These are phyloP conservation scores for Suillus ampliporus DNA, from an alignment of 768 basidiomycete genomes.

Conservation along the genomic window DNA sequence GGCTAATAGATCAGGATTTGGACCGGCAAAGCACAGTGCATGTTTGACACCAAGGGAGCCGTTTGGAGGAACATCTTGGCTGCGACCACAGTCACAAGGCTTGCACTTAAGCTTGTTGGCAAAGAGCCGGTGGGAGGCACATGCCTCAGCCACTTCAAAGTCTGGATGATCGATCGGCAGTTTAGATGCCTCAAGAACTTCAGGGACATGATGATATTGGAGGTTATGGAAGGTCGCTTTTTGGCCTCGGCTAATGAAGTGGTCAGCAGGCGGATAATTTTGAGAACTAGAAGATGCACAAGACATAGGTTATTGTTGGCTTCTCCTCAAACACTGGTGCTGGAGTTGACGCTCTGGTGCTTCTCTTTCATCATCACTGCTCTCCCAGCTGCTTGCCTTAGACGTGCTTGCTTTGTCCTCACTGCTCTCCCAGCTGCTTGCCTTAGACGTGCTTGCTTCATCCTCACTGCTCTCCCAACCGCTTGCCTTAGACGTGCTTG, in stretches of 20 bases:
- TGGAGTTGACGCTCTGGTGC: slow-evolving; percentile 43
- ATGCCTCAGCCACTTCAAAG: slow-evolving; percentile 60
- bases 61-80: slow-evolving; percentile 19
- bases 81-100: slow-evolving; percentile 29
- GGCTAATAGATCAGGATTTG: slow-evolving; percentile 35
- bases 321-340: slow-evolving; percentile 51
- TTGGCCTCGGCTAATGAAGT: slow-evolving; percentile 63
- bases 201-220: slow-evolving; percentile 56
- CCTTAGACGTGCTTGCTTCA: slow-evolving; percentile 16
- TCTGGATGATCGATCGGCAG: slow-evolving; percentile 70
- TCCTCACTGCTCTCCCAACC: slow-evolving; percentile 43
- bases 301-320: slow-evolving; percentile 72
- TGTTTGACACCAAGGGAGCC: slow-evolving; percentile 20
- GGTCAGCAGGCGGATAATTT: slow-evolving; percentile 2
- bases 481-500: slow-evolving; percentile 19
- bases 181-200: slow-evolving; percentile 46
- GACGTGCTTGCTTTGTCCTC: slow-evolving; percentile 33
- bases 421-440: slow-evolving; percentile 36
- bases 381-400: slow-evolving; percentile 33
- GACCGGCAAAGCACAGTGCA: slow-evolving; percentile 28
- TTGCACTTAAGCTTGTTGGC: slow-evolving; percentile 38
- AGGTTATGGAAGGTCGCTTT: slow-evolving; percentile 69
- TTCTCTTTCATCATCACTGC: slow-evolving; percentile 41
- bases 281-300: slow-evolving; percentile 51
- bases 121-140: slow-evolving; percentile 65